Evolutionary conservation across 2,329 filamentous ascomycete species (phyloP).

Genomic region (Pyricularia sp.): DNA sequence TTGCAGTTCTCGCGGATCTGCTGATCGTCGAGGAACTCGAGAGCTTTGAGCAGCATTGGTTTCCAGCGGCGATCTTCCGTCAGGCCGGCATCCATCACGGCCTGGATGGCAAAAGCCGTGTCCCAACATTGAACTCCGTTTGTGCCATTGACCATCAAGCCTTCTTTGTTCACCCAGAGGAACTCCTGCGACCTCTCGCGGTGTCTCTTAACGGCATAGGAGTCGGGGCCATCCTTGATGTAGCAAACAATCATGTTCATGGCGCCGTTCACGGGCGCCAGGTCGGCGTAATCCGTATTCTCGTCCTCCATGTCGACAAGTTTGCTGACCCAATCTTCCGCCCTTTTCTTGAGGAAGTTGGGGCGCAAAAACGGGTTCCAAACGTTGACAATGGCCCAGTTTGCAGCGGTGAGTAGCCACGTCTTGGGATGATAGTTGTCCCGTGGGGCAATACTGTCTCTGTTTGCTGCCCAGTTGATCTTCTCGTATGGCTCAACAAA

Average conservation of each 20-base stretch:
- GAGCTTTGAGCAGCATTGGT: constrained; percentile 72
- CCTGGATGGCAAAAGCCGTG: constrained; percentile 82
- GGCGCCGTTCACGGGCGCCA: constrained; percentile 82
- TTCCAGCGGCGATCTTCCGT: constrained; percentile 68
- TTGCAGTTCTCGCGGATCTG: constrained; percentile 79
- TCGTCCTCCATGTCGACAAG: constrained; percentile 85
- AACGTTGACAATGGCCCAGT: constrained; percentile 69
- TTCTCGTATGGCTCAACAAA: constrained; percentile 69
- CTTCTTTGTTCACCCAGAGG: constrained; percentile 85
- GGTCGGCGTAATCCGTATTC: constrained; percentile 78
- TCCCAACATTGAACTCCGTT: constrained; percentile 99
- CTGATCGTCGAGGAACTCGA: constrained; percentile 81
- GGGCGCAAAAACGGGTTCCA: constrained; percentile 73
- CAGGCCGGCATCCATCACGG: constrained; percentile 68
- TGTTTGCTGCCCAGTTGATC: constrained; percentile 68
- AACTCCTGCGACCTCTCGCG: constrained; percentile 76
- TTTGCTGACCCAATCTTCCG: constrained; percentile 74
- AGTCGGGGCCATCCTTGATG: constrained; percentile 70
- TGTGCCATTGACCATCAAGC: constrained; percentile 91
- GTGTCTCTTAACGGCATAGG: constrained; percentile 64
- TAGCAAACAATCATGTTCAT: constrained; percentile 89
- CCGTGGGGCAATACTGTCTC: constrained; percentile 68
- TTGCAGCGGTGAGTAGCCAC: constrained; percentile 68
- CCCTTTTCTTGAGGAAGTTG: constrained; percentile 54
- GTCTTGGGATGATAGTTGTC: constrained; percentile 95